phyloP scores from a whole-genome alignment of 345 rosid species.

The Eucalyptus victrix region DNA sequence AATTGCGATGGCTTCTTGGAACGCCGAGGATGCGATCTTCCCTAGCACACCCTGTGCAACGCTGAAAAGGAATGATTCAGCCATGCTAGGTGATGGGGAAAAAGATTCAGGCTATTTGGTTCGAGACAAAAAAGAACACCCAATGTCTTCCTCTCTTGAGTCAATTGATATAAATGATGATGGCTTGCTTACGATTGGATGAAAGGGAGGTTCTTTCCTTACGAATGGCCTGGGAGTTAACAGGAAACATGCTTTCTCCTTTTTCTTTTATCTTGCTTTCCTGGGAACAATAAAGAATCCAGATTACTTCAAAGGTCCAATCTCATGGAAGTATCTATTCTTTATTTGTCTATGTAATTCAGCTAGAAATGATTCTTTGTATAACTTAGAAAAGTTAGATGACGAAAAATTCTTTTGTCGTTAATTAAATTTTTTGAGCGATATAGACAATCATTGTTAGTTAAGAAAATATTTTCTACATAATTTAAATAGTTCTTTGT shows the following conservation, averaged over 20 bases:
- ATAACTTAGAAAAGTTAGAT: not conserved
- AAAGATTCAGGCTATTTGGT: too few species aligned
- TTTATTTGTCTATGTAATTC: not conserved
- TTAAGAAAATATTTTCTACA: not conserved
- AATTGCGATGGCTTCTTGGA: not conserved
- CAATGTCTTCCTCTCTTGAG: too few species aligned
- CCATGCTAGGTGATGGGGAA: not conserved
- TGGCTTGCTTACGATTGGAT: not conserved
- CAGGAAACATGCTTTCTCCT: not conserved
- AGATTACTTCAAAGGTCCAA: not conserved
- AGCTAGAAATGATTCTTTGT: not conserved
- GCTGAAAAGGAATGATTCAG: not conserved
- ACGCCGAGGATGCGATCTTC: rapidly evolving
- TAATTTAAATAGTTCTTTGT: rapidly evolving
- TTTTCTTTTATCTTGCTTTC: not conserved
- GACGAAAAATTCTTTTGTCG: rapidly evolving
- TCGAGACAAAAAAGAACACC: too few species aligned
- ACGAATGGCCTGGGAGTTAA: not conserved
- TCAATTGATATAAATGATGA: not conserved
- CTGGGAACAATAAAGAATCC: not conserved
- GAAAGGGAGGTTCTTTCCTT: not conserved
- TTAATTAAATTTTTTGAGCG: rapidly evolving
- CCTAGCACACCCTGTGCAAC: not conserved
- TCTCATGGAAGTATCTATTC: not conserved
- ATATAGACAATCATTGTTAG: not conserved